Conservation (phyloP, 2,329 filamentous ascomycete species). For the Botrytis galanthina region DNA sequence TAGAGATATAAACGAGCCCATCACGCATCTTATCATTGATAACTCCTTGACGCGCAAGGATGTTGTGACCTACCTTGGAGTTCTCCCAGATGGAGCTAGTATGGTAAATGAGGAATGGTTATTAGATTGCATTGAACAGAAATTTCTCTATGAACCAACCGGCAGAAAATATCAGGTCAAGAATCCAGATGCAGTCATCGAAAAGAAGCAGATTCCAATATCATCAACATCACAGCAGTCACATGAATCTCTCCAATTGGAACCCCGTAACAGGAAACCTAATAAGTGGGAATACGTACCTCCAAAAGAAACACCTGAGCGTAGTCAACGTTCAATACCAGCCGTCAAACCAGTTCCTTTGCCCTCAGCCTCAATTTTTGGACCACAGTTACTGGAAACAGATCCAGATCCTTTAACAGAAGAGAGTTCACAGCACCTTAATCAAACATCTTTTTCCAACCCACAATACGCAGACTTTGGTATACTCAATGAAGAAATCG, state of each 20-base stretch:
- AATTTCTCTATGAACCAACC: slow-evolving; percentile 55
- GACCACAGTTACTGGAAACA: background rate
- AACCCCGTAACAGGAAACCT: slow-evolving; percentile 43
- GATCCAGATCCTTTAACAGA: background rate
- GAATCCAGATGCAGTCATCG: slow-evolving; percentile 16
- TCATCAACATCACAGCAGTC: slow-evolving; percentile 13
- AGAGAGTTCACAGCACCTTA: background rate
- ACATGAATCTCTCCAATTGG: slow-evolving; percentile 46
- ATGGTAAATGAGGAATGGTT: slow-evolving; percentile 69
- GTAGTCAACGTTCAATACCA: slow-evolving; percentile 29
- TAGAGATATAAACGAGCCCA: slow-evolving; percentile 49
- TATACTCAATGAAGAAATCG: slow-evolving; percentile 1
- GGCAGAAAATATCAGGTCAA: slow-evolving; percentile 58
- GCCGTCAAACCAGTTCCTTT: background rate
- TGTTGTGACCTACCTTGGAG: slow-evolving; percentile 54
- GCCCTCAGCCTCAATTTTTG: background rate
- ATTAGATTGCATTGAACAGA: slow-evolving; percentile 63
- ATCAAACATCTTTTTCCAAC: background rate
- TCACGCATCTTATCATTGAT: slow-evolving; percentile 82
- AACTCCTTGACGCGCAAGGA: slow-evolving; percentile 62
- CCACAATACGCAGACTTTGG: background rate
- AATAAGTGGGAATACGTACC: slow-evolving; percentile 42
- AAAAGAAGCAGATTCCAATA: slow-evolving; percentile 1
- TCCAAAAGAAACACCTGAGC: slow-evolving; percentile 42
- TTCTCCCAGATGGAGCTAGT: slow-evolving; percentile 42